A percentile compares a stretch with the other conserved stretches of the same genome.
phyloP scores from a whole-genome alignment of 805 yeast genomes.

The Ogataea degrootiae region DNA sequence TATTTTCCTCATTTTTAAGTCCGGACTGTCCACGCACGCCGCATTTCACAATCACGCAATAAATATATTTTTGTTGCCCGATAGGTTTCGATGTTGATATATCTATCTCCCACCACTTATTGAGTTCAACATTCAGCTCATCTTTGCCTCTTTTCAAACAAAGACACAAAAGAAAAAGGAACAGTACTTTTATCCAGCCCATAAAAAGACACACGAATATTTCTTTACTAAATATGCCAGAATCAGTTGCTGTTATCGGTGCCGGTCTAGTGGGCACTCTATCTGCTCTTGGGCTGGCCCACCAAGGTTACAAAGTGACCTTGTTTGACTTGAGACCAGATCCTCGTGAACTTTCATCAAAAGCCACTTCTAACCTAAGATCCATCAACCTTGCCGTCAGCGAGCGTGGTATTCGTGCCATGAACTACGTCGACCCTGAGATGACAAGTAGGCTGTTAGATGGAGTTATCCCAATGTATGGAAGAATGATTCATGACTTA shows the following conservation, averaged over 20 bases:
- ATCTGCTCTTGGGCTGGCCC: conserved; percentile 73
- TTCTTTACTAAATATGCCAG: conserved; percentile 11
- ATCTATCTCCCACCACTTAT: too few relatives aligned
- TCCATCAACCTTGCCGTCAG: conserved; percentile 90
- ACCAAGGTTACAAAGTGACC: conserved; percentile 67
- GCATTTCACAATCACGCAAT: too few relatives aligned
- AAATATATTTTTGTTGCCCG: too few relatives aligned
- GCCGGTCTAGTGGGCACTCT: conserved; percentile 90
- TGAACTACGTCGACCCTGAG: conserved; percentile 54
- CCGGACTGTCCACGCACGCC: too few relatives aligned
- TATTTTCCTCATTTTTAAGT: too few relatives aligned
- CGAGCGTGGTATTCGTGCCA: conserved; percentile 71
- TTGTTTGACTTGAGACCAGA: conserved; percentile 70
- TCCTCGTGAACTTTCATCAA: conserved; percentile 37
- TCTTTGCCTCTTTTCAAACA: too few relatives aligned
- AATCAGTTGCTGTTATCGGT: conserved; percentile 62
- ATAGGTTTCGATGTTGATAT: too few relatives aligned
- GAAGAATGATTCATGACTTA: conserved; percentile 80
- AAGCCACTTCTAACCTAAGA: conserved; percentile 33
- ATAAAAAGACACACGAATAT: too few relatives aligned
- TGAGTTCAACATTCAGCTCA: too few relatives aligned
- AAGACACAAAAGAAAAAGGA: too few relatives aligned
- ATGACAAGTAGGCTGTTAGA: conserved; percentile 53
- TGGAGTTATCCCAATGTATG: conserved; percentile 77
- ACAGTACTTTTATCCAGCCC: too few relatives aligned